Evolutionary conservation across 805 yeast genomes (phyloP), one percentile per base, ranked within the genome.

Genomic region (Candida nonsorbophila): DNA sequence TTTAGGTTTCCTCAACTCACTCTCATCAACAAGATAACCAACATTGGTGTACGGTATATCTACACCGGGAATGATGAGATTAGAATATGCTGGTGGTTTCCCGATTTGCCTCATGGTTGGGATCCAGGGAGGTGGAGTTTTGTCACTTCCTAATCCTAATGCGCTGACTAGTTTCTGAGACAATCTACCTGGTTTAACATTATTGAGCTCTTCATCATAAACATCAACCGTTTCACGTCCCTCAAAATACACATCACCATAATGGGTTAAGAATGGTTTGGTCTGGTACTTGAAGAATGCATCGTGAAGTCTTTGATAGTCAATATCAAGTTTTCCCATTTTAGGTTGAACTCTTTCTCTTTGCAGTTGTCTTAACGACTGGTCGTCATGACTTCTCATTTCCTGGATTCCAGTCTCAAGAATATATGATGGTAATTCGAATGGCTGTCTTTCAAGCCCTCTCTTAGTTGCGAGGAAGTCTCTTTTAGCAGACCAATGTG

Each of bases 331-430:
- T 29, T 77, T 67, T 1, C 94, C 94, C 77, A 86, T 66, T 49
- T 84, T 85, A 0, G 96, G 96, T 51, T 85, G 96, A 0, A 87
- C 94, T 29, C 83, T 67, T 33, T 84, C 90, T 38, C 97, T 68
- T 51, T 80, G 80, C 46, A 72, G 68, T 45, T 84, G 92, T 47
- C 82, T 78, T 41, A 86, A 49, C 1, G 77, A 67, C 9, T 72
- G 59, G 12, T 72, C 77, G 24, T 78, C 78, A 2, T 77, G 74
- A 32, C 76, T 74, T 50, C 97, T 72, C 94, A 90, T 83, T 32
- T 84, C 87, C 38, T 77, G 72, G 16, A 90, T 87, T 2, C 95
- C 95, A 0, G 97, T 88, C 29, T 77, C 84, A 22, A 62, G 67
- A 22, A 92, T 85, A 42, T 74, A 83, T 23, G 74, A 67, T 0